Conservation (phyloP, 345 rosid species). For the Populus simonii region DNA sequence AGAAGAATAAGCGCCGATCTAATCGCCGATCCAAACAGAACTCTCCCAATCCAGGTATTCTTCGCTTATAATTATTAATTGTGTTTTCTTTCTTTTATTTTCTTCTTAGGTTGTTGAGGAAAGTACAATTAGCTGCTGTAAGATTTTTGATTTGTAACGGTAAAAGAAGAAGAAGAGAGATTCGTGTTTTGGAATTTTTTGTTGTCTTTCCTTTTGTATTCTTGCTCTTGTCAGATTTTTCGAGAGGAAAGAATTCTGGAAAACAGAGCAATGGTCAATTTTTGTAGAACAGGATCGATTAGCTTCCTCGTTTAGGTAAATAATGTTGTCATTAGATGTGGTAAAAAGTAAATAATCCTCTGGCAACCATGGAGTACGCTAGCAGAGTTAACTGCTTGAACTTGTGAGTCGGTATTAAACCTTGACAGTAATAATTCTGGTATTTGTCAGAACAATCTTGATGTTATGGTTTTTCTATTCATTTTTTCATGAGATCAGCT, state of each 20-base stretch:
- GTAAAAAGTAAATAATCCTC: background rate
- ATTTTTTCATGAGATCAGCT: constrained; percentile 15
- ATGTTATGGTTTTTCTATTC: background rate
- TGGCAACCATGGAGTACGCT: background rate
- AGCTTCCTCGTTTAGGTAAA: too few species aligned
- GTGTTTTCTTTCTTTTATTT: background rate
- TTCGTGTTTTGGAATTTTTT: too few species aligned
- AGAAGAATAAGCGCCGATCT: constrained; percentile 9
- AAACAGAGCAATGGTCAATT: too few species aligned
- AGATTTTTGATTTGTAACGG: background rate
- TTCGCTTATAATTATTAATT: background rate
- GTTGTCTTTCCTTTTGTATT: too few species aligned
- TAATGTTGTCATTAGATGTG: background rate
- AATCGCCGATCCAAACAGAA: constrained; percentile 63
- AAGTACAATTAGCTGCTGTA: background rate
- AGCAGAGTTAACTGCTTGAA: background rate
- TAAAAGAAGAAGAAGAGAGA: too few species aligned
- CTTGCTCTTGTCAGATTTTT: background rate
- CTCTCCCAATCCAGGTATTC: constrained; percentile 23
- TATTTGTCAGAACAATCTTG: background rate
- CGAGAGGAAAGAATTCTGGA: too few species aligned
- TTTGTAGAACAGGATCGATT: too few species aligned
- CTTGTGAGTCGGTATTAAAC: background rate
- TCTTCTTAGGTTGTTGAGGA: background rate
- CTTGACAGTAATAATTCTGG: background rate